Base-by-base conservation (phyloP, 2,329 filamentous ascomycete genomes). In the Ophiostoma ulmi region DNA sequence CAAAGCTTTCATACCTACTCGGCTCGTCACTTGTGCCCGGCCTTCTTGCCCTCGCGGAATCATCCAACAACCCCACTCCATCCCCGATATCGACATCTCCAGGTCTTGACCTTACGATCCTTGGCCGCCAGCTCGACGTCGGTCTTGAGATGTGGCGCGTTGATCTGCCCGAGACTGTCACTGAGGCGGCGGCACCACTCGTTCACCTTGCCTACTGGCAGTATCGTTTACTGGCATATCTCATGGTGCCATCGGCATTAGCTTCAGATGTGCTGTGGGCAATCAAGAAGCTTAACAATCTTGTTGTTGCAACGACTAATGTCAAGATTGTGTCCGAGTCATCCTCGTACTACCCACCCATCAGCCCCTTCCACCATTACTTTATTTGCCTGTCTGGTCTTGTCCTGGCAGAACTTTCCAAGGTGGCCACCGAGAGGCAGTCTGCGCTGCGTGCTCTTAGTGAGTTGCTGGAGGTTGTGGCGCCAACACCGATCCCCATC, bases 121-220 rank as follows among this genome's bases (percentile, higher is more conserved):
- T 87, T 20, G 82, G 81, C 61, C 81, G 81, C 20, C 81, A 86
- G 41, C 80, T 88, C 66, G 82, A 84, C 72, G 81, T 84, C n/a
- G 83, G 87, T 73, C 81, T 89, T 63, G 89, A 92, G 75, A 83
- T 88, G 71, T 90, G 90, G 77, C 85, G 88, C 8, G 87, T 90
- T 77, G 83, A 87, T 70, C 82, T 92, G 1, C 88, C 90, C 3
- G 79, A 82, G 14, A 82, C 83, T 63, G 80, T 89, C 36, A 86
- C 86, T 31, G 83, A 84, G 4, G 76, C 79, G 0, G 79, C 81
- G 3, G 81, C 85, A 67, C 86, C 86, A 3, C 77, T 90, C 41
- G 82, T 92, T 1, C 87, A 90, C 74, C 82, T 92, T 35, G 86
- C 86, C 22, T 92, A 91, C 78, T 91, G 90, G 86, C 89, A 92